Evolutionary conservation across 2,329 filamentous ascomycete species (phyloP).

Genomic region (Alternaria tenuissima): DNA sequence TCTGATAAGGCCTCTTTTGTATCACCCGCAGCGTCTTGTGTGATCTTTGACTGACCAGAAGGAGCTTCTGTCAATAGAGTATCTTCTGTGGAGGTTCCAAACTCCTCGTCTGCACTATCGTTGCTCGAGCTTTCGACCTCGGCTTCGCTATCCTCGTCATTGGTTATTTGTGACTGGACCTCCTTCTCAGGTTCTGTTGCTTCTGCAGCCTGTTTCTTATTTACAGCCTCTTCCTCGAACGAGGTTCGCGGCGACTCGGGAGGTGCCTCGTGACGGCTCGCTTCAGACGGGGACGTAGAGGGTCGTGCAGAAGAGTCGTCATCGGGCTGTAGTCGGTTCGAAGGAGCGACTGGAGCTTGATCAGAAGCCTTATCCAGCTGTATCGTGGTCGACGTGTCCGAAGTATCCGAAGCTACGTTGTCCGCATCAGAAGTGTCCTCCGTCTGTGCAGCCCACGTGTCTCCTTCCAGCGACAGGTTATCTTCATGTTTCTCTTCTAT

Average conservation of each 20-base stretch:
- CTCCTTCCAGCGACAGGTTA: slow-evolving; percentile 3
- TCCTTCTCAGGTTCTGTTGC: not conserved
- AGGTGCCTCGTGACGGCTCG: slow-evolving; percentile 40
- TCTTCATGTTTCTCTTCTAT: not conserved
- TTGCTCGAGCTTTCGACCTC: slow-evolving; percentile 2
- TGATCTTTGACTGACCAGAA: not conserved
- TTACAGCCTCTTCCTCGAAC: slow-evolving; percentile 39
- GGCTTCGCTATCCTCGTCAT: not conserved
- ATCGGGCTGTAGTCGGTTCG: slow-evolving; percentile 26
- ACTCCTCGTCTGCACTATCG: slow-evolving; percentile 11
- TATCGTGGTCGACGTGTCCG: slow-evolving; percentile 45
- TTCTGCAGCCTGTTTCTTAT: not conserved
- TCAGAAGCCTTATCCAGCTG: slow-evolving; percentile 27
- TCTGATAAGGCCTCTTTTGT: not conserved
- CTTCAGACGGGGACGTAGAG: slow-evolving; percentile 49
- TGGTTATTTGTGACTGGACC: not conserved
- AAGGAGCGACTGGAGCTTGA: slow-evolving; percentile 8
- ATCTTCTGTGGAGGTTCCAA: slow-evolving; percentile 12
- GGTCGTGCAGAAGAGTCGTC: slow-evolving; percentile 44
- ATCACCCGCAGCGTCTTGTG: not conserved
- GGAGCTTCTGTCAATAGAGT: slow-evolving; percentile 7
- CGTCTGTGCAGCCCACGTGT: slow-evolving; percentile 21
- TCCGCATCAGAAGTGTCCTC: slow-evolving; percentile 20
- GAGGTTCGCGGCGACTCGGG: slow-evolving; percentile 50
- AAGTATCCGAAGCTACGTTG: slow-evolving; percentile 37